Conservation (phyloP, 2,329 filamentous ascomycete genomes). For the Colletotrichum caudatum region DNA sequence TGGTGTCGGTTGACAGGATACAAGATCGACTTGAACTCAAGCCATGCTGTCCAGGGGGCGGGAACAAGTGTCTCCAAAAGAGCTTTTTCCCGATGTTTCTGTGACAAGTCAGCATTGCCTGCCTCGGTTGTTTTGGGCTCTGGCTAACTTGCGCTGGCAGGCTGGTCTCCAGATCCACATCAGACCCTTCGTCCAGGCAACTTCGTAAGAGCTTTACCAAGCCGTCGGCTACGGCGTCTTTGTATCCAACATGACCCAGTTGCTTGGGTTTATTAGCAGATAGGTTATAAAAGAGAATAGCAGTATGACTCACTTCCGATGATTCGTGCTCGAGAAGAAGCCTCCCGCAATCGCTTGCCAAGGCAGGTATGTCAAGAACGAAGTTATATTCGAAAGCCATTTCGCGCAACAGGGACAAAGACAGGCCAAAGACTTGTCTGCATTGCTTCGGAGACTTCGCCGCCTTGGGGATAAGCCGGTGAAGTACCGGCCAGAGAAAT, state of each 20-base stretch:
- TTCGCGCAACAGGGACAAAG: constrained; percentile 55
- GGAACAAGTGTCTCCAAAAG: constrained; percentile 76
- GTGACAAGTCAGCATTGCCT: constrained; percentile 1
- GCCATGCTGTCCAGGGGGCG: constrained; percentile 55
- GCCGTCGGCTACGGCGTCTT: constrained; percentile 50
- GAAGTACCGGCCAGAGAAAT: constrained; percentile 62
- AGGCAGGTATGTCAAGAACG: constrained; percentile 43
- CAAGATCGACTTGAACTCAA: constrained; percentile 44
- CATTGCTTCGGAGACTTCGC: constrained; percentile 51
- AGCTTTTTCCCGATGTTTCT: constrained; percentile 56
- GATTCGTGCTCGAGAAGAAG: constrained; percentile 55
- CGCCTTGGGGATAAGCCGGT: constrained; percentile 53
- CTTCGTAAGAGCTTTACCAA: constrained; percentile 52
- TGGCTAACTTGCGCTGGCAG: constrained; percentile 47
- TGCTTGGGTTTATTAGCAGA: constrained; percentile 44
- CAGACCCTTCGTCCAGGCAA: constrained; percentile 44
- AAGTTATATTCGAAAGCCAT: constrained; percentile 44
- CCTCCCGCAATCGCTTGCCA: constrained; percentile 47
- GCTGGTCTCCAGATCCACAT: constrained; percentile 7
- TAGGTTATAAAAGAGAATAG: not conserved
- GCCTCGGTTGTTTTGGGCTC: not conserved
- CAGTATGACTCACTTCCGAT: constrained; percentile 52
- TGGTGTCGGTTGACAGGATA: constrained; percentile 66
- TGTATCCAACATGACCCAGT: constrained; percentile 47
- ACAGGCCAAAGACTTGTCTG: constrained; percentile 60